Conservation (phyloP, 352 stramenopile species). For the Pythium folliculosum region DNA sequence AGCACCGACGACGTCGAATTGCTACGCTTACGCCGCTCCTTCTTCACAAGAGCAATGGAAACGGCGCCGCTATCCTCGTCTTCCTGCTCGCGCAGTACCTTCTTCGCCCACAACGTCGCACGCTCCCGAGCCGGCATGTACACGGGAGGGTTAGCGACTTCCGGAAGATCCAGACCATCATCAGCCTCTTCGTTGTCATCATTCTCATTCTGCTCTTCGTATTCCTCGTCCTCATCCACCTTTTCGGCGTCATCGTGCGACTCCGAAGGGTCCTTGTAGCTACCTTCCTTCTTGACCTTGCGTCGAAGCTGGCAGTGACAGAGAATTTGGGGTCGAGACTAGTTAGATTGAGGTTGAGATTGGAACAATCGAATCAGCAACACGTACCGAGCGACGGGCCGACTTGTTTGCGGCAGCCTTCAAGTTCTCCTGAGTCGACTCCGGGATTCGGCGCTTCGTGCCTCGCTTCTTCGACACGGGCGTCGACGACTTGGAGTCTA, state of each 20-base stretch:
- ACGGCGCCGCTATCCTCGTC: conserved; percentile 27
- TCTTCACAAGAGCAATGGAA: conserved; percentile 37
- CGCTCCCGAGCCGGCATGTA: conserved; percentile 74
- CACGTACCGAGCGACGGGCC: conserved; percentile 31
- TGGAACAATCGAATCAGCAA: background rate
- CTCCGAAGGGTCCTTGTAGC: conserved; percentile 38
- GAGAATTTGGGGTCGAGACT: too few relatives aligned
- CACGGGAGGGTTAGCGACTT: conserved; percentile 34
- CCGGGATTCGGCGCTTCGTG: conserved; percentile 34
- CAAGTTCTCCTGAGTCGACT: conserved; percentile 7
- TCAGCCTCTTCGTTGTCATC: conserved; percentile 41
- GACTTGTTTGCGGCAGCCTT: conserved; percentile 21
- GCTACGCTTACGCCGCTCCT: conserved; percentile 52
- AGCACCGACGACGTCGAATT: conserved; percentile 53
- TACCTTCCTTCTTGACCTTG: conserved; percentile 48
- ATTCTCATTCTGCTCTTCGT: conserved; percentile 16
- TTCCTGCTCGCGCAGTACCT: conserved; percentile 52
- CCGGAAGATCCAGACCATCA: conserved; percentile 43
- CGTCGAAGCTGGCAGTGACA: conserved; percentile 36
- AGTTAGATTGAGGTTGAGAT: background rate
- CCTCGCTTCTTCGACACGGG: conserved; percentile 33
- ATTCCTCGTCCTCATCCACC: conserved; percentile 23
- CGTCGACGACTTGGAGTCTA: conserved; percentile 26
- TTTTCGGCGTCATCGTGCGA: conserved; percentile 34
- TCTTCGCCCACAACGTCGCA: conserved; percentile 74